Evolutionary conservation across 2,329 filamentous ascomycete genomes (phyloP).

Genomic region (Emydomyces testavorans): DNA sequence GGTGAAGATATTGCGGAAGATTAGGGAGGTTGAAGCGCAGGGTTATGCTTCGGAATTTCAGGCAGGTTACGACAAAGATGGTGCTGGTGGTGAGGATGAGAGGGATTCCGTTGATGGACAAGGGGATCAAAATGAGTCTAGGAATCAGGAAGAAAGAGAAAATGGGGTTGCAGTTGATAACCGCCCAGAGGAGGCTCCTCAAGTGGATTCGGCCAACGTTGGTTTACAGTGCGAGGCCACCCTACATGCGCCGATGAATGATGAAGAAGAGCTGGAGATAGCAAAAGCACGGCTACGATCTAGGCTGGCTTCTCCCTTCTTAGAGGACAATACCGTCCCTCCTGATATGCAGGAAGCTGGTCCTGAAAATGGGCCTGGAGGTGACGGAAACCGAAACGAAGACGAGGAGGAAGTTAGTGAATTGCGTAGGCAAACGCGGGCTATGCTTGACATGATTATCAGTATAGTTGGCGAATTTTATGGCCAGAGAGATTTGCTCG

Average conservation of each 20-base stretch:
- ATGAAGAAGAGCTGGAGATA: constrained; percentile 35
- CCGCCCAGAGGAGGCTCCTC: background rate
- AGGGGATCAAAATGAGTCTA: background rate
- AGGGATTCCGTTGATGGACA: background rate
- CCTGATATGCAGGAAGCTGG: constrained; percentile 34
- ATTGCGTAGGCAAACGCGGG: constrained; percentile 36
- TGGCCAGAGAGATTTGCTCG: constrained; percentile 74
- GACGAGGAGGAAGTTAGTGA: constrained; percentile 19
- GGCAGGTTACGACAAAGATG: constrained; percentile 17
- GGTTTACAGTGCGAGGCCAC: background rate
- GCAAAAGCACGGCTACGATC: constrained; percentile 40
- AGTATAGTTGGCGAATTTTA: constrained; percentile 80
- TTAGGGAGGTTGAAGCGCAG: constrained; percentile 36
- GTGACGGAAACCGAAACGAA: constrained; percentile 18
- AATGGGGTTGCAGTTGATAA: background rate
- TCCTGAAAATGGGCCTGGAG: constrained; percentile 26
- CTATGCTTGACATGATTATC: constrained; percentile 85
- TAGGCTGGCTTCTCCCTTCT: constrained; percentile 20
- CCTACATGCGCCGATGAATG: background rate
- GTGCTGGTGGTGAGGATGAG: constrained; percentile 9
- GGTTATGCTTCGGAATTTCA: constrained; percentile 19
- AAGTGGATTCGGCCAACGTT: background rate
- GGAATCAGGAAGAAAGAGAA: background rate
- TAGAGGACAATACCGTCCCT: constrained; percentile 17
- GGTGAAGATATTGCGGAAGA: constrained; percentile 37